Conservation (phyloP, 305 asterid species). For the Fraxinus nigra region DNA sequence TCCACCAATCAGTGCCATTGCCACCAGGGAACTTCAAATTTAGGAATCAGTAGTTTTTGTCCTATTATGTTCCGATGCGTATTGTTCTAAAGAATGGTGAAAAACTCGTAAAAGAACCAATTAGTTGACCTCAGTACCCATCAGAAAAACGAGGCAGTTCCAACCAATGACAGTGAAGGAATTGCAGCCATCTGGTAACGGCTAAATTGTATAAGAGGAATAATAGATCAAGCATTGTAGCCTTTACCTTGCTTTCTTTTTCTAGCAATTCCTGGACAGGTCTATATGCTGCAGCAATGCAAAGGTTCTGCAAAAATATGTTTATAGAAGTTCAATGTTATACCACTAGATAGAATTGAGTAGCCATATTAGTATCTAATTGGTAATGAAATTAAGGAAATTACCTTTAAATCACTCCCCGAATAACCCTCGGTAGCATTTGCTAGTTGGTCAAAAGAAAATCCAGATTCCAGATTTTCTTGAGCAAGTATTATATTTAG, state of each 20-base stretch:
- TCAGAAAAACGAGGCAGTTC: background rate
- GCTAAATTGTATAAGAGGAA: background rate
- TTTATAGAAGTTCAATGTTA: conserved; percentile 4
- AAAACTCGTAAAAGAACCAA: background rate
- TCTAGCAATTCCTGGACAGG: conserved; percentile 93
- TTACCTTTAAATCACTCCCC: conserved; percentile 97
- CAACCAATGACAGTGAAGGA: background rate
- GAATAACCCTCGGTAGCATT: conserved; percentile 96
- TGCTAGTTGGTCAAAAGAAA: conserved; percentile 75
- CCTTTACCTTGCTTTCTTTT: conserved; percentile 64
- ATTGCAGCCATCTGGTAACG: background rate
- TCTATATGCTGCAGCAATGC: conserved; percentile 90
- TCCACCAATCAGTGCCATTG: background rate
- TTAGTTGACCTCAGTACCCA: background rate
- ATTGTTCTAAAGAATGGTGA: background rate
- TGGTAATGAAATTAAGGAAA: conserved; percentile 20
- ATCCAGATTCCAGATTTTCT: conserved; percentile 73
- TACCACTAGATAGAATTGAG: background rate
- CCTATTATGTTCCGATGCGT: background rate
- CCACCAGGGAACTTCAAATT: background rate
- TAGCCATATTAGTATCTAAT: conserved; percentile 9
- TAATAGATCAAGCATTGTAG: background rate
- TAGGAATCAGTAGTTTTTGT: background rate
- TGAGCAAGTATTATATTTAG: conserved; percentile 73
- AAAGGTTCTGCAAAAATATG: conserved; percentile 65